These are phyloP conservation scores for Allomyces macrogynus DNA, from an alignment of 192 early-diverging fungal genomes.

Conservation along the genomic window DNA sequence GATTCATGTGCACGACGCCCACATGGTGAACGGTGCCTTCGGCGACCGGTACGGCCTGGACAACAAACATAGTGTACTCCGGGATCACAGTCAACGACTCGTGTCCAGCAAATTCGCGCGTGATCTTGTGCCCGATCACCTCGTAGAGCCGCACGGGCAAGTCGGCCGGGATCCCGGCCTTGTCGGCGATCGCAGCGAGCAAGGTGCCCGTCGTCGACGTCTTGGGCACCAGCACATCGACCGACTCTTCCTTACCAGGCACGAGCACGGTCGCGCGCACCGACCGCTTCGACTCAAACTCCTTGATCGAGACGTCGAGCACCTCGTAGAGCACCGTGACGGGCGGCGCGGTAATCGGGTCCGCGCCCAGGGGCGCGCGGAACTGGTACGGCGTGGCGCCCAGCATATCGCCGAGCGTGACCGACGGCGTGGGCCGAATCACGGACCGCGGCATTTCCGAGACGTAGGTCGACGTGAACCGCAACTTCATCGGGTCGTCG, in stretches of 20 bases:
- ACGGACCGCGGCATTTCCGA: constrained; percentile 14
- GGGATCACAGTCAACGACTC: constrained; percentile 26
- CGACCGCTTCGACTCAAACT: constrained; percentile 59
- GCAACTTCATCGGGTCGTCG: constrained; percentile 49
- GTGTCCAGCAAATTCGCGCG: constrained; percentile 13
- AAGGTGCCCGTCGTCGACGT: constrained; percentile 21
- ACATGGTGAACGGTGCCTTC: constrained; percentile 14
- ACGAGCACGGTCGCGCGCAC: constrained; percentile 50
- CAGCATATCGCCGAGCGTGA: constrained; percentile 36
- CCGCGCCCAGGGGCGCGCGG: constrained; percentile 7
- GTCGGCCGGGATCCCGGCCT: constrained; percentile 11
- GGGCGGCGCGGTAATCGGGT: constrained; percentile 8
- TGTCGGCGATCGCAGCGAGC: constrained; percentile 21
- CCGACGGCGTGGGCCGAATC: constrained; percentile 21
- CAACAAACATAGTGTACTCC: constrained; percentile 31
- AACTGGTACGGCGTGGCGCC: constrained; percentile 6
- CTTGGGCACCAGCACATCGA: constrained; percentile 55
- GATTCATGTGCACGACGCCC: constrained; percentile 56
- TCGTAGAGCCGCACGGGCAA: constrained; percentile 39
- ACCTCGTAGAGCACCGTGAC: constrained; percentile 60
- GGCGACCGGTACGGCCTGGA: constrained; percentile 7
- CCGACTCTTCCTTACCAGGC: constrained; percentile 42
- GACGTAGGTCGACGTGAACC: constrained; percentile 29
- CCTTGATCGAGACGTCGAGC: constrained; percentile 52
- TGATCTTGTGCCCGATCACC: constrained; percentile 23